These are phyloP conservation scores for Avena eriantha DNA, from an alignment of 176 grass and related monocot genomes.

Conservation along the genomic window DNA sequence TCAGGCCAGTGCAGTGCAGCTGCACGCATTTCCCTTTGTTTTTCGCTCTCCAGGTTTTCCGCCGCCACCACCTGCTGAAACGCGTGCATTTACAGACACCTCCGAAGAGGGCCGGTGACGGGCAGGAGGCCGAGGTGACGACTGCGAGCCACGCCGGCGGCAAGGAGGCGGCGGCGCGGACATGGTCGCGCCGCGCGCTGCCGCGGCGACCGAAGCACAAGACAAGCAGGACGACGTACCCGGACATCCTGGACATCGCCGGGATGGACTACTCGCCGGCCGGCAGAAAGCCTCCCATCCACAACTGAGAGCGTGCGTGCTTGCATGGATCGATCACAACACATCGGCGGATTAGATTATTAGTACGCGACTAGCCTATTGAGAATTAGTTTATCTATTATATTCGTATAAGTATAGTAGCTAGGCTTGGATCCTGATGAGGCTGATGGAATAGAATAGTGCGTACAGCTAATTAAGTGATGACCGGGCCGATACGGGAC, in stretches of 20 bases:
- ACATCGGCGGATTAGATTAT: neutral
- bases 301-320: slow-evolving; percentile 60
- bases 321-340: neutral
- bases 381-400: neutral
- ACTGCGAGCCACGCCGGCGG: neutral
- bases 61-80: neutral
- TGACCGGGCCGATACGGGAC: slow-evolving; percentile 51
- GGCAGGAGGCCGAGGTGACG: neutral
- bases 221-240: slow-evolving; percentile 22
- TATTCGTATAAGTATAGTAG: neutral
- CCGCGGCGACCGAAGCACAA: neutral
- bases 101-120: neutral
- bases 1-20: slow-evolving; percentile 41
- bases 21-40: neutral
- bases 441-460: slow-evolving; percentile 51
- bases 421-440: neutral
- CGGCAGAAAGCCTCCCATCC: slow-evolving; percentile 85
- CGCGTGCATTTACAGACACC: slow-evolving; percentile 17
- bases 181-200: neutral
- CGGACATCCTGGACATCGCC: slow-evolving; percentile 80
- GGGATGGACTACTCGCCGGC: slow-evolving; percentile 98
- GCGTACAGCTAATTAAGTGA: slow-evolving; percentile 38
- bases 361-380: slow-evolving; percentile 25
- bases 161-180: neutral
- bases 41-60: neutral